Conservation (phyloP, 768 basidiomycete species). For the Tubosaeta sp. region DNA sequence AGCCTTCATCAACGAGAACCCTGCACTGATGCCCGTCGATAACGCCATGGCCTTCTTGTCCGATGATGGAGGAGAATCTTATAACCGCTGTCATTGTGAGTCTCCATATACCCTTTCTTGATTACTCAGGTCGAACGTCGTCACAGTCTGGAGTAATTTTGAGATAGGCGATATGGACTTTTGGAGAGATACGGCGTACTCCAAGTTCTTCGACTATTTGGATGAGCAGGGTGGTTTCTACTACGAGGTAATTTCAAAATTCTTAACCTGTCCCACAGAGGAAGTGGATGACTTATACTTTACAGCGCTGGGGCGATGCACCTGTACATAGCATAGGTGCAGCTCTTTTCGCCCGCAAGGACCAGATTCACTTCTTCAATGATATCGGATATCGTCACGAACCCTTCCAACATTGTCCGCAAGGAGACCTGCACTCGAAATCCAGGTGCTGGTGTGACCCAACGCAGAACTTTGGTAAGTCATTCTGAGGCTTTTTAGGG, state of each 20-base stretch:
- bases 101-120: conserved; percentile 13
- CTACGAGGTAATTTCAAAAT: conserved; percentile 62
- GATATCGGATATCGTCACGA: conserved; percentile 86
- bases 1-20: conserved; percentile 68
- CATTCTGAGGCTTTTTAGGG: not conserved
- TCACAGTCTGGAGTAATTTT: conserved; percentile 65
- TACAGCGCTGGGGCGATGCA: conserved; percentile 79
- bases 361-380: conserved; percentile 76
- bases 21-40: conserved; percentile 53
- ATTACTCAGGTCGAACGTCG: conserved; percentile 5
- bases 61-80: conserved; percentile 61
- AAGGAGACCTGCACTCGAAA: conserved; percentile 48
- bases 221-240: conserved; percentile 87
- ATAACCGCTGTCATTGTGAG: conserved; percentile 78
- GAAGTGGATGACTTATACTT: not conserved
- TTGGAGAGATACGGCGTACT: conserved; percentile 82
- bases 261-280: not conserved
- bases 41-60: conserved; percentile 75
- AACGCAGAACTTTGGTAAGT: conserved; percentile 63
- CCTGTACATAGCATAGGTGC: conserved; percentile 84
- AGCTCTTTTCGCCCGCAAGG: conserved; percentile 66
- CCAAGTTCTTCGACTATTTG: conserved; percentile 76
- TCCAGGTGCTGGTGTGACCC: conserved; percentile 73
- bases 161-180: conserved; percentile 89
- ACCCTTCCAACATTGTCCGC: conserved; percentile 73